Percentiles rank a stretch among this genome's conserved stretches.
Evolutionary conservation across 2,329 filamentous ascomycete species (phyloP).

Genomic region (Cladosporium sp.): DNA sequence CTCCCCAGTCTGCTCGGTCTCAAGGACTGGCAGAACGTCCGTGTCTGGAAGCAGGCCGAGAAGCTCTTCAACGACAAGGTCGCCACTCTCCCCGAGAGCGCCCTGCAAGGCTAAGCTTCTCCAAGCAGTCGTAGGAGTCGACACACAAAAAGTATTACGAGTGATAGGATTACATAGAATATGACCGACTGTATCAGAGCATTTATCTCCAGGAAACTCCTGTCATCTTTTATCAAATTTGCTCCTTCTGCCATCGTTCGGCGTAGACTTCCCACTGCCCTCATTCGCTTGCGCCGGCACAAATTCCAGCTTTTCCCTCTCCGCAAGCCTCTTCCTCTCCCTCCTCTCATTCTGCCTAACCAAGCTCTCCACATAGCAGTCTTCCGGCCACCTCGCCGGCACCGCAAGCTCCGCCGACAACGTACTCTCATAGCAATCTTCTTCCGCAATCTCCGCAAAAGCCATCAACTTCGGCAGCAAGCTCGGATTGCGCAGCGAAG

Average conservation of each 20-base stretch:
- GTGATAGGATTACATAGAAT: constrained; percentile 13
- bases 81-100: constrained; percentile 61
- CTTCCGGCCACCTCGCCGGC: constrained; percentile 44
- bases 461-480: constrained; percentile 71
- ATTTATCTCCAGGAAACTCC: not conserved
- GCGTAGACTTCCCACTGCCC: not conserved
- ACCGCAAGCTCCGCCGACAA: constrained; percentile 43
- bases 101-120: constrained; percentile 12
- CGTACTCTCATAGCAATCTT: constrained; percentile 68
- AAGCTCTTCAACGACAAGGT: constrained; percentile 85
- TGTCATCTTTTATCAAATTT: constrained; percentile 5
- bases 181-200: constrained; percentile 12
- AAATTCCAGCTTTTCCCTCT: constrained; percentile 37
- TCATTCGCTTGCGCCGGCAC: constrained; percentile 27
- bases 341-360: constrained; percentile 39
- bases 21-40: constrained; percentile 70
- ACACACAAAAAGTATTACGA: constrained; percentile 7
- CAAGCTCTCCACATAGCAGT: constrained; percentile 45
- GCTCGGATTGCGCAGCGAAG: constrained; percentile 70
- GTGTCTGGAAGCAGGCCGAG: constrained; percentile 84
- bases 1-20: constrained; percentile 76
- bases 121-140: constrained; percentile 3
- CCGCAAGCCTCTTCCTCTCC: constrained; percentile 43
- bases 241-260: not conserved
- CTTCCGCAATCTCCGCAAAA: constrained; percentile 61